Evolutionary conservation across 495 filamentous ascomycete species (phyloP).

Genomic region (Aspergillus homomorphus): DNA sequence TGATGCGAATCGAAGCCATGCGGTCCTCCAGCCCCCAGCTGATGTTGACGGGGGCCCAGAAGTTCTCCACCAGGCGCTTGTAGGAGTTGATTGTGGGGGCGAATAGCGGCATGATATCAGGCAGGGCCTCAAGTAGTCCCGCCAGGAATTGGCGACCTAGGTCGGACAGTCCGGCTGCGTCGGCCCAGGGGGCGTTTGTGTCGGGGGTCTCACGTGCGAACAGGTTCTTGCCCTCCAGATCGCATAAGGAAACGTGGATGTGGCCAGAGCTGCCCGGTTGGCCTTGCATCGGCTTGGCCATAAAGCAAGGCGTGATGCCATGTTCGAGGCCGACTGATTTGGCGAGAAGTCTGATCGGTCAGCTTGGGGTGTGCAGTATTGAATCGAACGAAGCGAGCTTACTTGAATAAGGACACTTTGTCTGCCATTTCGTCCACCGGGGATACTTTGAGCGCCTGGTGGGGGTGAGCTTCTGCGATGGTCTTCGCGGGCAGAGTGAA

Average conservation of each 20-base stretch:
- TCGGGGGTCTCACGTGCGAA: conserved; percentile 69
- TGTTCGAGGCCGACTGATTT: conserved; percentile 76
- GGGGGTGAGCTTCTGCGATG: conserved; percentile 4
- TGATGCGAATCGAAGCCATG: conserved; percentile 80
- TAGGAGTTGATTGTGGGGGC: conserved; percentile 93
- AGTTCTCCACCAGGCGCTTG: conserved; percentile 93
- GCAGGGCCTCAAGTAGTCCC: conserved; percentile 77
- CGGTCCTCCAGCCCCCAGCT: conserved; percentile 93
- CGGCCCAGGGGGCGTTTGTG: conserved; percentile 60
- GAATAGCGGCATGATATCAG: conserved; percentile 88
- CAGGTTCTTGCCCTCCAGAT: conserved; percentile 64
- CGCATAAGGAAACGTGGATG: conserved; percentile 77
- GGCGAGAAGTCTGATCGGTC: conserved; percentile 57
- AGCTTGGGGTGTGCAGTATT: neutral
- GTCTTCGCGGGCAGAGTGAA: neutral
- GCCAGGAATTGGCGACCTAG: conserved; percentile 85
- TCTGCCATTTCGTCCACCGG: conserved; percentile 79
- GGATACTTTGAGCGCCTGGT: conserved; percentile 64
- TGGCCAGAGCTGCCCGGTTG: conserved; percentile 88
- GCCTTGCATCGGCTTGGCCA: conserved; percentile 88
- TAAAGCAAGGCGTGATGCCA: conserved; percentile 91
- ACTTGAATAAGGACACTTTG: conserved; percentile 82
- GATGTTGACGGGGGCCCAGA: conserved; percentile 93
- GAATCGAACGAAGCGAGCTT: conserved; percentile 12
- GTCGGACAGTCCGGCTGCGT: conserved; percentile 74